Evolutionary conservation across 768 basidiomycete species (phyloP).

Genomic region (Cubamyces sp.): DNA sequence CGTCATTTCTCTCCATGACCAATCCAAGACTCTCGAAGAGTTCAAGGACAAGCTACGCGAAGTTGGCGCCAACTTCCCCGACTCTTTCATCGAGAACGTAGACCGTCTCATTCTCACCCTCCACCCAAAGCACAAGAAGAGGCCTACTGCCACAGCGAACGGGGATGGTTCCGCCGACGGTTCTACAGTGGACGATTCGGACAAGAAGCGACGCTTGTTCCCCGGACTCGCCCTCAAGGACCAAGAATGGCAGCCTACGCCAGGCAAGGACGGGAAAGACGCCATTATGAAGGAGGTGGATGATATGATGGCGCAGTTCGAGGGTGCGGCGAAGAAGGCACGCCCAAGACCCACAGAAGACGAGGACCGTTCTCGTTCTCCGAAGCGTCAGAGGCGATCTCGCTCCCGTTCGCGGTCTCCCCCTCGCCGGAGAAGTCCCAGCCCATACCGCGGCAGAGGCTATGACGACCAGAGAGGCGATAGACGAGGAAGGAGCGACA

Average conservation of each 20-base stretch:
- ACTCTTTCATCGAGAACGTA: slow-evolving; percentile 88
- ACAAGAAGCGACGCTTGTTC: slow-evolving; percentile 84
- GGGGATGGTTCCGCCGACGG: slow-evolving; percentile 35
- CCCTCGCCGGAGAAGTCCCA: slow-evolving; percentile 52
- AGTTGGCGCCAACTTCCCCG: slow-evolving; percentile 82
- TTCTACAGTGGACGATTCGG: slow-evolving; percentile 55
- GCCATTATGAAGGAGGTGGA: slow-evolving; percentile 88
- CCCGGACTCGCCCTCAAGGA: slow-evolving; percentile 88
- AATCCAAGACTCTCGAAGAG: slow-evolving; percentile 73
- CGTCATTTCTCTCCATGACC: slow-evolving; percentile 86
- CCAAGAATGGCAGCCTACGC: slow-evolving; percentile 61
- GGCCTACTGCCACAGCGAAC: slow-evolving; percentile 39
- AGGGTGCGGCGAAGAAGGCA: slow-evolving; percentile 68
- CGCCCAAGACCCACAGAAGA: slow-evolving; percentile 46
- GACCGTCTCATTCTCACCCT: slow-evolving; percentile 93
- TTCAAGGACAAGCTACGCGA: slow-evolving; percentile 84
- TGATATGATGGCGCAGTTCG: slow-evolving; percentile 80
- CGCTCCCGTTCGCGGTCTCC: slow-evolving; percentile 46
- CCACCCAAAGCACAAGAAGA: slow-evolving; percentile 93
- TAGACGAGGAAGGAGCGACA: slow-evolving; percentile 41
- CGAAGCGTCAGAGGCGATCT: slow-evolving; percentile 65
- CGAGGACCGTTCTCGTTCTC: slow-evolving; percentile 33
- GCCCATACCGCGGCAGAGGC: slow-evolving; percentile 62
- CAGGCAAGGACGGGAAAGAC: slow-evolving; percentile 57
- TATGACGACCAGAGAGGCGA: slow-evolving; percentile 48